Evolutionary conservation across 1,139 yeast species (phyloP).

Genomic region (Hyphopichia burtonii): DNA sequence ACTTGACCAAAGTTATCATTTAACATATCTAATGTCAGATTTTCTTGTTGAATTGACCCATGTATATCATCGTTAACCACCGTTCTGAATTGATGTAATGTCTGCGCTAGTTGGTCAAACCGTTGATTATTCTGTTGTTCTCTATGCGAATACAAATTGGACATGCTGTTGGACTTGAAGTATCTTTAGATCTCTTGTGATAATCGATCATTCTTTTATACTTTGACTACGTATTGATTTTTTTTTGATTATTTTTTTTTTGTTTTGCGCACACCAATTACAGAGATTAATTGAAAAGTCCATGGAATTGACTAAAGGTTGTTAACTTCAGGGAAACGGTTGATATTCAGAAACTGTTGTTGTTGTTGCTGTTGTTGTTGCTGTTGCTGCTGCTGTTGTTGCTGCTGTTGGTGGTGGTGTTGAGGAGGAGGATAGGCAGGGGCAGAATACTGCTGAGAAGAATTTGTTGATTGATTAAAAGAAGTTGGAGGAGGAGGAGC

Average conservation of each 20-base stretch:
- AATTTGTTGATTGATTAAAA: neutral
- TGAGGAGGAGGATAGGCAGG: constrained; percentile 1
- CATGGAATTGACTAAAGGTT: constrained; percentile 5
- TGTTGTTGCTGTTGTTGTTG: constrained; percentile 2
- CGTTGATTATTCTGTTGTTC: constrained; percentile 46
- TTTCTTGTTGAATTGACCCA: constrained; percentile 42
- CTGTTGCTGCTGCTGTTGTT: constrained; percentile 2
- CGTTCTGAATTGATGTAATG: constrained; percentile 43
- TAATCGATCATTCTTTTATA: no score
- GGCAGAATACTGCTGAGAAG: neutral
- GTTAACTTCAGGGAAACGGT: constrained; percentile 29
- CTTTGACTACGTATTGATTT: neutral
- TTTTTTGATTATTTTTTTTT: neutral
- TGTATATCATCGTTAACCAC: constrained; percentile 47
- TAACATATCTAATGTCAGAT: constrained; percentile 53
- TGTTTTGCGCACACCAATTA: neutral
- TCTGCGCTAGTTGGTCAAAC: constrained; percentile 46
- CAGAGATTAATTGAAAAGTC: neutral
- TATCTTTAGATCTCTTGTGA: neutral
- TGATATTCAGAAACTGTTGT: constrained; percentile 27
- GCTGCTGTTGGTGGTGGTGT: constrained; percentile 3
- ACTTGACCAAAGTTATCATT: constrained; percentile 61
- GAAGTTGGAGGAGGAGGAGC: neutral
- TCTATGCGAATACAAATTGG: constrained; percentile 42
- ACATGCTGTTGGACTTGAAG: constrained; percentile 13